Evolutionary conservation across 169 alveolate genomes (phyloP).

Genomic region (Eimeria mitis): DNA sequence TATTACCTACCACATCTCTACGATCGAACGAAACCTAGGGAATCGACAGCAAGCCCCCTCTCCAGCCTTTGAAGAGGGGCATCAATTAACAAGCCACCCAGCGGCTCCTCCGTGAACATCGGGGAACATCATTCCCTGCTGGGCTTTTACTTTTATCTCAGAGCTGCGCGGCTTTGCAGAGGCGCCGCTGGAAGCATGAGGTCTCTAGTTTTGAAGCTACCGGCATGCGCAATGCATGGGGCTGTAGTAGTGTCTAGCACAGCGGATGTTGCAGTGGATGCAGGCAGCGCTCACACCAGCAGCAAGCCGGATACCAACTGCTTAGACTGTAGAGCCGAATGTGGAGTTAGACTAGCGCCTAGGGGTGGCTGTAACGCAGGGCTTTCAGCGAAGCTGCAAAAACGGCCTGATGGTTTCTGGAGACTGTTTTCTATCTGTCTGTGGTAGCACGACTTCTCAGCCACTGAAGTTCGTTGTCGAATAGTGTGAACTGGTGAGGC

Average conservation of each 20-base stretch:
- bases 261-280: not conserved
- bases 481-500: not conserved
- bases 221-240: not conserved
- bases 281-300: not conserved
- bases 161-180: not conserved
- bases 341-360: not conserved
- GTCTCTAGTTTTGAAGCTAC: not conserved
- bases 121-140: not conserved
- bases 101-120: not conserved
- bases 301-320: not conserved
- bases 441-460: not conserved
- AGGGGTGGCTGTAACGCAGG: not conserved
- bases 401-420: not conserved
- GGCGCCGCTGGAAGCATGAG: not conserved
- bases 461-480: not conserved
- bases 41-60: not conserved
- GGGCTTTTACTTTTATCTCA: not conserved
- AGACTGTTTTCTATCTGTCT: not conserved
- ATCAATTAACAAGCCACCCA: not conserved
- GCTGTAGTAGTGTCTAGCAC: not conserved
- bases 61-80: not conserved
- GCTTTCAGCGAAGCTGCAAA: not conserved
- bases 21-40: not conserved
- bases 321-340: not conserved
- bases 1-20: slow-evolving; percentile 22